These are phyloP conservation scores for Clavariopsis aquatica DNA, from an alignment of 495 filamentous ascomycete genomes.

Conservation along the genomic window DNA sequence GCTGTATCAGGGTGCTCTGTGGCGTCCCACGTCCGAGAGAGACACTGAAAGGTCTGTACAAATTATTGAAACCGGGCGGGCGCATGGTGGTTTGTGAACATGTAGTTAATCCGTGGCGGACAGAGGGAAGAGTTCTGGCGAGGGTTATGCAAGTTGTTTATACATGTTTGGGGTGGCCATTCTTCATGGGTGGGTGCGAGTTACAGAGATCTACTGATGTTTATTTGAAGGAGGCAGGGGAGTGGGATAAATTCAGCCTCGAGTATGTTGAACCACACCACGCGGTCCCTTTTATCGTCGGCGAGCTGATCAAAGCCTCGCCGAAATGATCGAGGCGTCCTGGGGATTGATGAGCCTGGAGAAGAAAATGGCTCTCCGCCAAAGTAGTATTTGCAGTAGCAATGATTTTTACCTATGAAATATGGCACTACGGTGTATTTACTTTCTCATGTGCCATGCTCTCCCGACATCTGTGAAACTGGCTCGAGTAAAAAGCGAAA, in stretches of 20 bases:
- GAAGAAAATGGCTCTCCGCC: too few species aligned
- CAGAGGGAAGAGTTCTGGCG: slow-evolving; percentile 32
- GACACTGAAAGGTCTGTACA: slow-evolving; percentile 42
- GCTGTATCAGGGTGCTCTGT: slow-evolving; percentile 47
- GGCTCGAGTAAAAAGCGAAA: too few species aligned
- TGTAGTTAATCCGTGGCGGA: slow-evolving; percentile 41
- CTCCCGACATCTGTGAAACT: too few species aligned
- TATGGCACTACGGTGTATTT: too few species aligned
- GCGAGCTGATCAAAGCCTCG: slow-evolving; percentile 34
- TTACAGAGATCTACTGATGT: slow-evolving; percentile 41
- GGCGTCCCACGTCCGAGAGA: slow-evolving; percentile 41
- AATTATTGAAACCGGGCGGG: slow-evolving; percentile 47
- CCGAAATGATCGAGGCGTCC: too few species aligned
- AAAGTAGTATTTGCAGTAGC: too few species aligned
- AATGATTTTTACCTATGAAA: too few species aligned
- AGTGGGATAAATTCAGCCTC: slow-evolving; percentile 38
- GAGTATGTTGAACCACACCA: slow-evolving; percentile 24
- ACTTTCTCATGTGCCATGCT: too few species aligned
- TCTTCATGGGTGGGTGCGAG: slow-evolving; percentile 43
- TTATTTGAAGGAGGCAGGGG: slow-evolving; percentile 32
- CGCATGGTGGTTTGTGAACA: slow-evolving; percentile 49
- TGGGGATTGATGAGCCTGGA: too few species aligned
- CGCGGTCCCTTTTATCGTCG: slow-evolving; percentile 37
- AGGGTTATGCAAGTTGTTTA: slow-evolving; percentile 37
- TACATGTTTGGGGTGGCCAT: slow-evolving; percentile 41